Evolutionary conservation across 2,329 filamentous ascomycete species (phyloP).

Genomic region (Colletotrichum destructivum): DNA sequence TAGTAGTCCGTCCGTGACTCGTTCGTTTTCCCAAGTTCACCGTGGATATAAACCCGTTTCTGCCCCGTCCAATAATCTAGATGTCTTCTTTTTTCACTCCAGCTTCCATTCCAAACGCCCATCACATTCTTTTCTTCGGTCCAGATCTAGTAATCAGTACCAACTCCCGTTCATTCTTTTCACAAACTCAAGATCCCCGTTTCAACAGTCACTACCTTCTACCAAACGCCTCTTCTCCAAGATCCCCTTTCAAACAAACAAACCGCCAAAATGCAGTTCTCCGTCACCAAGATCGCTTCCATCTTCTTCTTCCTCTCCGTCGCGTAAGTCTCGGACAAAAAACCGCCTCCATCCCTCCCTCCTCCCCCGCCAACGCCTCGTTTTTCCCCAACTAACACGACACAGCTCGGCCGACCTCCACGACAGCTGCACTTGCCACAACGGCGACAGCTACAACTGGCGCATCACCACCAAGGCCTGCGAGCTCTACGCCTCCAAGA

Average conservation of each 20-base stretch:
- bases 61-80: conserved; percentile 10
- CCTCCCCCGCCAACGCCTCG: too few species aligned
- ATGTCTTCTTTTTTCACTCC: neutral
- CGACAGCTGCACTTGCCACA: conserved; percentile 44
- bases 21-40: conserved; percentile 5
- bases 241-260: neutral
- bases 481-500: conserved; percentile 38
- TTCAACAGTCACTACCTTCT: conserved; percentile 31
- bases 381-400: neutral
- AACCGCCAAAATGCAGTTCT: conserved; percentile 40
- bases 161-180: conserved; percentile 38
- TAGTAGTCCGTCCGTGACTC: conserved; percentile 1
- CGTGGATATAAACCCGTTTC: conserved; percentile 40
- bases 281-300: conserved; percentile 34
- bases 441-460: conserved; percentile 47
- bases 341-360: too few species aligned
- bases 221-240: neutral
- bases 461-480: conserved; percentile 45
- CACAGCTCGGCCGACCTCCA: conserved; percentile 45
- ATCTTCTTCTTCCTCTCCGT: conserved; percentile 26
- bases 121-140: conserved; percentile 42
- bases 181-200: conserved; percentile 1
- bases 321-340: conserved; percentile 19
- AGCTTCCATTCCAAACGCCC: conserved; percentile 31
- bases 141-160: conserved; percentile 39